Base-by-base conservation (phyloP, 306 rosid species). In the Sindora glabra region DNA sequence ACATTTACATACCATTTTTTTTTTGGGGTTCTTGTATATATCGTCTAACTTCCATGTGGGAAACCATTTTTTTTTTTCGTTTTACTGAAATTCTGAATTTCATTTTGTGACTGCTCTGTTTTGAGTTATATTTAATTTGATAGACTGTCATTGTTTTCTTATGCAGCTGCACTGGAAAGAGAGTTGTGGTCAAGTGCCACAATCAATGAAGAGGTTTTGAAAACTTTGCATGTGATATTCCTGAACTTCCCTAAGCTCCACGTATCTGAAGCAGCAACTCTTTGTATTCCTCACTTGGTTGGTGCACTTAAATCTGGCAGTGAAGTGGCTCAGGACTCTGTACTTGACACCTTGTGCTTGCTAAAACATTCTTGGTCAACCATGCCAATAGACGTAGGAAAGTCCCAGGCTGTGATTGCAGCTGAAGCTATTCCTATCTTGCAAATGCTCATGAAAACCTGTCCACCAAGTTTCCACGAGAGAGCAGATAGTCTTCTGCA, bases 391-490 rank as follows among this genome's bases (percentile, higher is more conserved):
- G 98, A 92, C 70, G 41, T 83, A 51, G 87, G 94, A 30, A 83
- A 81, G 72, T 86, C 95, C 60, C 98, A 88, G 64, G 85, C 95
- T 49, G 74, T 81, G 80, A 69, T 82, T 61, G 96, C 98, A 45
- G 95, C 98, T 5, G 98, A 92, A 77, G 96, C 98, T 67, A 86
- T 92, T 74, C 98, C 98, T 61, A 86, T 84, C 47, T 75, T 92
- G 75, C 98, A 92, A 83, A 83, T 86, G 98, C 95, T 92, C 59
- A 88, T 89, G 96, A 92, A 88, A 77, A 83, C 98, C 51, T 88
- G 95, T 77, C 96, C 98, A 7, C 98, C 98, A 44, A 81, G 95
- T 82, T 92, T 92, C 70, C 96, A 92, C 64, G 98, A 92, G 74
- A 86, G 94, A 81, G 98, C 96, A 30, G 96, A 92, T 77, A 66